phyloP scores from a whole-genome alignment of 768 basidiomycete genomes.

The Amanita rubescens region DNA sequence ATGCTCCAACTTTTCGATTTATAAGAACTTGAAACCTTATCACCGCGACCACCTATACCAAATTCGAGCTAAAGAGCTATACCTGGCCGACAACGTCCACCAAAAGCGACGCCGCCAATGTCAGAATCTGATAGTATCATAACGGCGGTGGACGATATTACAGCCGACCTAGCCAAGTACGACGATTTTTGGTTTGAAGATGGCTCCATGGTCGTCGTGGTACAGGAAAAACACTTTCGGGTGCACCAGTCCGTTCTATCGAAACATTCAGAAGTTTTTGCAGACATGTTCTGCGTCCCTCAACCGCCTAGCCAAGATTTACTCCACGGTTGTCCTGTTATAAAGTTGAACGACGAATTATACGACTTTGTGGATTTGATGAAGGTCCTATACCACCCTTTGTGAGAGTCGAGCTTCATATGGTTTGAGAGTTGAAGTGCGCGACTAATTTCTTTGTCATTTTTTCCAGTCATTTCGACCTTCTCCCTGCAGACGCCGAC shows the following conservation, averaged over 20 bases:
- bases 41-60: no score
- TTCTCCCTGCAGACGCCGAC: conserved; percentile 24
- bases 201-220: conserved; percentile 32
- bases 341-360: conserved; percentile 25
- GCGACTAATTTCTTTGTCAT: no score
- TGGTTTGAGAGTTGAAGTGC: no score
- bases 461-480: conserved; percentile 36
- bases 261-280: conserved; percentile 34
- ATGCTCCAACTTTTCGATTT: no score
- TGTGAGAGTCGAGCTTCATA: no score
- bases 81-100: no score
- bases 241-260: conserved; percentile 32
- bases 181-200: conserved; percentile 31
- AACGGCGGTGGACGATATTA: neutral
- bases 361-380: conserved; percentile 29
- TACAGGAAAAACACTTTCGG: conserved; percentile 25
- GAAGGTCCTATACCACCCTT: conserved; percentile 30
- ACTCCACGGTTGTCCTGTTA: conserved; percentile 30
- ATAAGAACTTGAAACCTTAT: no score
- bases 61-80: no score
- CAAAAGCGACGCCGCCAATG: no score
- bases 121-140: neutral
- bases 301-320: conserved; percentile 25
- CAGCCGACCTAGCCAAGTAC: neutral
- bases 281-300: conserved; percentile 29